Percentiles rank a stretch among this genome's conserved stretches.
phyloP scores from a whole-genome alignment of 1,284 basidiomycete genomes.

The Sanghuangporus baumii region DNA sequence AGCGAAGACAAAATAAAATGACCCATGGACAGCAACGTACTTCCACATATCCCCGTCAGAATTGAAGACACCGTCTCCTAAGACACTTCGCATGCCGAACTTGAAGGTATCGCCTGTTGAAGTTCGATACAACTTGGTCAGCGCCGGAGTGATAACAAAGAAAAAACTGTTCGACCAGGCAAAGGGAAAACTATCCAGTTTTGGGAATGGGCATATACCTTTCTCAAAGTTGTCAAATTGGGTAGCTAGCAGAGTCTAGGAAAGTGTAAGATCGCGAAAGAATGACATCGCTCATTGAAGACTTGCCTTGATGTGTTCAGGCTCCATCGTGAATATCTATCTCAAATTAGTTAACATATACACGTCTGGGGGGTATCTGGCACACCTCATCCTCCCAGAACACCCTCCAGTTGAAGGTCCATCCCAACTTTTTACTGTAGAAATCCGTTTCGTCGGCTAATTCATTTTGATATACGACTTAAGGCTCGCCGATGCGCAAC shows the following conservation, averaged over 20 bases:
- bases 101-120: conserved; percentile 25
- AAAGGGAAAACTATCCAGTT: no score
- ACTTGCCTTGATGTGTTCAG: conserved; percentile 29
- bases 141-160: not conserved
- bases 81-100: conserved; percentile 30
- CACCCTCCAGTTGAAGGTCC: conserved; percentile 25
- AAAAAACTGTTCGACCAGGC: not conserved
- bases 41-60: conserved; percentile 31
- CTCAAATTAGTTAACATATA: not conserved
- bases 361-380: not conserved
- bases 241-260: conserved; percentile 34
- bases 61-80: conserved; percentile 44
- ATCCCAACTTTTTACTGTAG: conserved; percentile 17
- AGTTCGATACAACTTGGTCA: not conserved
- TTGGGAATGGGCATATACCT: conserved; percentile 24
- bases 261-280: not conserved
- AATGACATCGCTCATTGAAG: not conserved
- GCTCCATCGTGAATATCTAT: conserved; percentile 31
- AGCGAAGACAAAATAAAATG: not conserved
- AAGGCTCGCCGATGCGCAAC: not conserved
- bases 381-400: conserved; percentile 27
- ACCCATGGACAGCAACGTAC: conserved; percentile 16
- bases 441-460: not conserved
- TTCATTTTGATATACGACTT: no score
- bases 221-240: conserved; percentile 40